Conservation (phyloP, 208 protist species). For the Borovskyia barvae region DNA sequence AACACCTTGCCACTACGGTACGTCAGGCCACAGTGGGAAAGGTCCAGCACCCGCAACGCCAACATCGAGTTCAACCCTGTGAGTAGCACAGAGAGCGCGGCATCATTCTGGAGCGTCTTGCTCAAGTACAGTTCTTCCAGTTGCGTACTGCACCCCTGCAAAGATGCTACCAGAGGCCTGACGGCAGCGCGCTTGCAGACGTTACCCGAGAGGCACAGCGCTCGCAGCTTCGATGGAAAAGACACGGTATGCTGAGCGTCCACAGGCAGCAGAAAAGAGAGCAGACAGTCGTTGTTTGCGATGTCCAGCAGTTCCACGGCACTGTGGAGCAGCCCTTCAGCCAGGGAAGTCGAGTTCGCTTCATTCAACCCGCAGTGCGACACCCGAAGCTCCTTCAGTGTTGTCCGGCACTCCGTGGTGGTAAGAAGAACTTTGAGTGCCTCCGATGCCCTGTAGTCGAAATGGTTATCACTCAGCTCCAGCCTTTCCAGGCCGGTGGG, state of each 20-base stretch:
- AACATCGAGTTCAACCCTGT: constrained; percentile 20
- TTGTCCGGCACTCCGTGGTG: constrained; percentile 2
- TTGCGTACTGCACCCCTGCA: constrained; percentile 20
- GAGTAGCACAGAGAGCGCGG: constrained; percentile 19
- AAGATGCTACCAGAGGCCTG: constrained; percentile 20
- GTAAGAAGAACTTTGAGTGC: constrained; percentile 7
- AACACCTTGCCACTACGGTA: constrained; percentile 44
- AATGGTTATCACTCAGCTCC: constrained; percentile 19
- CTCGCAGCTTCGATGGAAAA: constrained; percentile 35
- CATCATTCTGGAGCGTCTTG: constrained; percentile 39
- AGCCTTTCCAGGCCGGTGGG: constrained; percentile 1
- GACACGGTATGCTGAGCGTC: constrained; percentile 6
- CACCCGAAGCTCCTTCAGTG: constrained; percentile 15
- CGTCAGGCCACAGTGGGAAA: constrained; percentile 43
- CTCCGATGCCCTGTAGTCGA: constrained; percentile 8
- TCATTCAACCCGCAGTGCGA: constrained; percentile 23
- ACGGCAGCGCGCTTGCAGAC: constrained; percentile 29
- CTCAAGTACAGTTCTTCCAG: constrained; percentile 53
- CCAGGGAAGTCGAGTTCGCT: constrained; percentile 4
- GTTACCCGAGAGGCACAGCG: constrained; percentile 49
- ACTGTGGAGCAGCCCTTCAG: constrained; percentile 11
- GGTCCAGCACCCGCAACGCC: constrained; percentile 42
- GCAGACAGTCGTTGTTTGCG: constrained; percentile 41
- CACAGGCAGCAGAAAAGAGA: constrained; percentile 28
- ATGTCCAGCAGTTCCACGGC: constrained; percentile 28